Evolutionary conservation across 139 green algal genomes (phyloP).

Genomic region (Tetradesmus obliquus): DNA sequence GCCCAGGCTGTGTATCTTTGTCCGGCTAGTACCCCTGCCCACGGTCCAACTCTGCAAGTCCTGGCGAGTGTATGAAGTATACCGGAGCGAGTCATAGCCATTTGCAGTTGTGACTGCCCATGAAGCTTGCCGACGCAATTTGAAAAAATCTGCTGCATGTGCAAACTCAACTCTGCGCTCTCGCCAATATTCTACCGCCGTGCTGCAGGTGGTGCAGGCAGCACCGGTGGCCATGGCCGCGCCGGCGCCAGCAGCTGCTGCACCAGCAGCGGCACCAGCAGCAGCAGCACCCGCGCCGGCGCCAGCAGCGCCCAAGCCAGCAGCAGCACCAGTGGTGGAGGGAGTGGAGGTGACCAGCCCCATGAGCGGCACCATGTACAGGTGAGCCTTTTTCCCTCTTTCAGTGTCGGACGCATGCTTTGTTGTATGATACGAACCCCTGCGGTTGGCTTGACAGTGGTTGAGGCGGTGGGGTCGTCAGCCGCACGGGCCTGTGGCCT

Average conservation of each 20-base stretch:
- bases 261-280: constrained; percentile 60
- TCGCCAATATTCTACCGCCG: no score
- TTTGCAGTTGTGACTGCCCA: no score
- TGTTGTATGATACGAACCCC: no score
- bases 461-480: no score
- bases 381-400: background rate
- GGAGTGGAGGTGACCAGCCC: constrained; percentile 71
- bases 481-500: no score
- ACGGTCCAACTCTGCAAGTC: no score
- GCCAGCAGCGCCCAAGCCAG: constrained; percentile 59
- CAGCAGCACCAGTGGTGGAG: constrained; percentile 56
- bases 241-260: constrained; percentile 46
- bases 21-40: no score
- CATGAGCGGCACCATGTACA: constrained; percentile 76
- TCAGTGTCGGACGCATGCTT: no score
- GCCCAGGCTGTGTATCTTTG: background rate
- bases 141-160: background rate
- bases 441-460: no score
- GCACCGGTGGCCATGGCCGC: background rate
- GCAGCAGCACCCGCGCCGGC: constrained; percentile 66
- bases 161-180: no score
- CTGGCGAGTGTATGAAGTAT: no score
- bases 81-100: no score
- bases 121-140: background rate
- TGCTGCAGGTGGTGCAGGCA: constrained; percentile 40